A percentile compares a stretch with the other conserved stretches of the same genome.
Conservation (phyloP, 345 rosid species). For the Brassica nigra region DNA sequence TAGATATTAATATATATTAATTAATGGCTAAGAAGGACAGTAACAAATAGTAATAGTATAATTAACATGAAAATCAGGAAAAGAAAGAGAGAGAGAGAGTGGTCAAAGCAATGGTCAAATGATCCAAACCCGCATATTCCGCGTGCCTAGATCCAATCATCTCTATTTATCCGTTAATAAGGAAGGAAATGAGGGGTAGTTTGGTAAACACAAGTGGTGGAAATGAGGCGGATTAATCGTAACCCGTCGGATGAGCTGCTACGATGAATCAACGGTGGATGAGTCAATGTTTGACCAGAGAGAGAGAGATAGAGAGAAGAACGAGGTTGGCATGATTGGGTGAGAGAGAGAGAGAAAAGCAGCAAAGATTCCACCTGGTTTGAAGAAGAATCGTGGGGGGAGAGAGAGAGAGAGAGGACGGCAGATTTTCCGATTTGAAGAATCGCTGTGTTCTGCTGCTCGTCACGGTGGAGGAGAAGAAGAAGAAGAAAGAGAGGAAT, state of each 20-base stretch:
- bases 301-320: constrained; percentile 36
- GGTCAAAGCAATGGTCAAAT: constrained; percentile 48
- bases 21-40: background rate
- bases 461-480: constrained; percentile 6
- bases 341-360: constrained; percentile 15
- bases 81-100: background rate
- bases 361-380: constrained; percentile 41
- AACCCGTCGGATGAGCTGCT: constrained; percentile 46
- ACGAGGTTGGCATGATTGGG: constrained; percentile 57
- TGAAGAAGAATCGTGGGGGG: constrained; percentile 11
- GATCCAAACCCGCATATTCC: constrained; percentile 47
- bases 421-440: constrained; percentile 8
- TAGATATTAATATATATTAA: no score
- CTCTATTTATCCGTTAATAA: constrained; percentile 18
- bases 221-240: constrained; percentile 10
- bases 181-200: constrained; percentile 1
- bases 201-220: background rate
- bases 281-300: constrained; percentile 47
- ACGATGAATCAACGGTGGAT: constrained; percentile 43
- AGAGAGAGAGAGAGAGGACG: constrained; percentile 12
- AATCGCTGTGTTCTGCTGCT: background rate
- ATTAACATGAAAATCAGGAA: background rate
- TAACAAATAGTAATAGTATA: background rate
- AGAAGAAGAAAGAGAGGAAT: constrained; percentile 36
- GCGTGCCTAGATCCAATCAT: constrained; percentile 45